A percentile compares a stretch with the other conserved stretches of the same genome.
phyloP scores from a whole-genome alignment of 805 yeast genomes.

The Yarrowia divulgata region DNA sequence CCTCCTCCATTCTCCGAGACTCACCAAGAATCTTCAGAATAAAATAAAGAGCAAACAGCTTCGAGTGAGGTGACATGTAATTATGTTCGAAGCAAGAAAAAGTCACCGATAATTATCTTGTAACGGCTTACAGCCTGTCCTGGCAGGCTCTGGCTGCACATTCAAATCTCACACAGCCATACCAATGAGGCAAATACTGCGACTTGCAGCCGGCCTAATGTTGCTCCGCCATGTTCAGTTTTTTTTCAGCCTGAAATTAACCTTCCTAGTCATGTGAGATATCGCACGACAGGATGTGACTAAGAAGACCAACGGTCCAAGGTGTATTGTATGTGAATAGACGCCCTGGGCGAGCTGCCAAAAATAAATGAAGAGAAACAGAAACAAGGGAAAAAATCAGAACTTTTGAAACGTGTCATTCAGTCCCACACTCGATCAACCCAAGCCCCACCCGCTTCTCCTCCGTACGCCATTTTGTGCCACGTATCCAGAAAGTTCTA shows the following conservation, averaged over 20 bases:
- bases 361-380: neutral
- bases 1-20: too few species aligned
- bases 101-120: too few species aligned
- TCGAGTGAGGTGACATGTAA: too few species aligned
- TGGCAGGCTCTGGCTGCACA: too few species aligned
- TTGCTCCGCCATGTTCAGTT: constrained; percentile 17
- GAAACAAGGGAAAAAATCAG: neutral
- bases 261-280: constrained; percentile 30
- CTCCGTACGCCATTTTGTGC: constrained; percentile 13
- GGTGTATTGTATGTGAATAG: neutral
- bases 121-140: too few species aligned
- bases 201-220: neutral
- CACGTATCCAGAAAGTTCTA: constrained; percentile 38
- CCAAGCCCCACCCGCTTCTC: constrained; percentile 7
- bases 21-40: too few species aligned
- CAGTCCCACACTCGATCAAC: neutral
- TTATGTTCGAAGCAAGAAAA: too few species aligned
- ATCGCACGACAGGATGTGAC: constrained; percentile 34
- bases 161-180: too few species aligned
- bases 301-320: neutral
- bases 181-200: too few species aligned
- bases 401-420: neutral
- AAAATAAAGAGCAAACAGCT: too few species aligned
- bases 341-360: neutral
- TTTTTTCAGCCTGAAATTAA: neutral